Percentiles rank a stretch among this genome's conserved stretches.
Evolutionary conservation across 345 rosid species (phyloP).

Genomic region (Noccaea bulbosa): DNA sequence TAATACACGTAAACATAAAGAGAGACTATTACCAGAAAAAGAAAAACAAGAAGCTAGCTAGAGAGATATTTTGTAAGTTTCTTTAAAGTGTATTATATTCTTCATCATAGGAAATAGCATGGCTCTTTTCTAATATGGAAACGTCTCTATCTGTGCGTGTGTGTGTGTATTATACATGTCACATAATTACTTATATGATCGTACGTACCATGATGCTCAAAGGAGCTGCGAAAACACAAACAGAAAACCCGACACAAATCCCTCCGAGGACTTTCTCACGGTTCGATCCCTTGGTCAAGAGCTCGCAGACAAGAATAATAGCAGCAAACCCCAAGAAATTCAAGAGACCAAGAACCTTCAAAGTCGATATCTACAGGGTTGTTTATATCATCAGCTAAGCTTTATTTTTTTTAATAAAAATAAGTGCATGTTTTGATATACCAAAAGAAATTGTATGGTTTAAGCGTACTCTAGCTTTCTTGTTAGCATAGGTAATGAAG

Average conservation of each 20-base stretch:
- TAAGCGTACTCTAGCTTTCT: constrained; percentile 54
- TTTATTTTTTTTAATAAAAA: neutral
- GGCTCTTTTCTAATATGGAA: too few relatives aligned
- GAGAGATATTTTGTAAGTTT: neutral
- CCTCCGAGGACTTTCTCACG: constrained; percentile 60
- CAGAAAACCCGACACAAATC: constrained; percentile 53
- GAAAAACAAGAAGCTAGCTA: constrained; percentile 8
- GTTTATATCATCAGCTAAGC: constrained; percentile 26
- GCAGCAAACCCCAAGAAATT: constrained; percentile 54
- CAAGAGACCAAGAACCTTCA: constrained; percentile 55
- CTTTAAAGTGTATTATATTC: constrained; percentile 12
- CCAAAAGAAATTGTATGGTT: neutral
- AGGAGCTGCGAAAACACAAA: constrained; percentile 65
- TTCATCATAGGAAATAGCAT: neutral
- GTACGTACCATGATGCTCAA: constrained; percentile 57
- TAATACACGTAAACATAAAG: constrained; percentile 26
- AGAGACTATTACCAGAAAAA: constrained; percentile 5
- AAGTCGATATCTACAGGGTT: constrained; percentile 49
- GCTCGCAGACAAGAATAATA: constrained; percentile 48
- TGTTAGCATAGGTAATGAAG: constrained; percentile 60
- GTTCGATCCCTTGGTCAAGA: constrained; percentile 47
- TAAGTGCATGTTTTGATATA: neutral
- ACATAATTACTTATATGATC: too few relatives aligned
- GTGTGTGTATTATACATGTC: too few relatives aligned
- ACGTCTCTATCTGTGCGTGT: too few relatives aligned